Evolutionary conservation across 805 yeast genomes (phyloP).

Genomic region (Sugiyamaella americana): DNA sequence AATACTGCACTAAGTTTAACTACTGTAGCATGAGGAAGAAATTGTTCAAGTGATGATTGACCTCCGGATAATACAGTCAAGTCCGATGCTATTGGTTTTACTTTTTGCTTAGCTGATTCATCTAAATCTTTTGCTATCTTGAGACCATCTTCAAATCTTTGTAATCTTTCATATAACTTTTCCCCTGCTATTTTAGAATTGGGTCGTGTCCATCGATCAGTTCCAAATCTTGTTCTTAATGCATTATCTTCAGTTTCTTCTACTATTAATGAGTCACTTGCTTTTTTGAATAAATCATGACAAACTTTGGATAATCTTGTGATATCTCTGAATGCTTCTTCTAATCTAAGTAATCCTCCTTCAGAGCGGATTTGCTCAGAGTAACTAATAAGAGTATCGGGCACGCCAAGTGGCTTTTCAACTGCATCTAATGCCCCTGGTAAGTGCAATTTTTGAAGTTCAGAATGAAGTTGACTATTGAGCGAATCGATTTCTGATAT

Average conservation of each 20-base stretch:
- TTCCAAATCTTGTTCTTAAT: slow-evolving; percentile 47
- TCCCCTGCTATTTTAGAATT: slow-evolving; percentile 42
- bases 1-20: slow-evolving; percentile 32
- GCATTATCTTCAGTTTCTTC: slow-evolving; percentile 54
- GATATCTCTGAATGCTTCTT: slow-evolving; percentile 42
- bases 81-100: slow-evolving; percentile 42
- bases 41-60: slow-evolving; percentile 25
- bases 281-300: slow-evolving; percentile 39
- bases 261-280: slow-evolving; percentile 40
- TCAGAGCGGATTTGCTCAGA: slow-evolving; percentile 45
- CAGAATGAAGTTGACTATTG: slow-evolving; percentile 20
- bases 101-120: slow-evolving; percentile 41
- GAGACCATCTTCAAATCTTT: slow-evolving; percentile 44
- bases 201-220: slow-evolving; percentile 47
- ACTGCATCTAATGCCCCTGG: slow-evolving; percentile 60
- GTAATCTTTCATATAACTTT: slow-evolving; percentile 37
- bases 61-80: slow-evolving; percentile 41
- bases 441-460: slow-evolving; percentile 43
- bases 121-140: slow-evolving; percentile 61
- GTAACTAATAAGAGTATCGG: slow-evolving; percentile 51
- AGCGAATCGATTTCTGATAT: slow-evolving; percentile 29
- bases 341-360: slow-evolving; percentile 48
- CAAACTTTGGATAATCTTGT: slow-evolving; percentile 38
- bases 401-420: slow-evolving; percentile 50
- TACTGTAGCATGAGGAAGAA: slow-evolving; percentile 31